Conservation (phyloP, 2,329 filamentous ascomycete genomes). For the Calonectria ilicicola region DNA sequence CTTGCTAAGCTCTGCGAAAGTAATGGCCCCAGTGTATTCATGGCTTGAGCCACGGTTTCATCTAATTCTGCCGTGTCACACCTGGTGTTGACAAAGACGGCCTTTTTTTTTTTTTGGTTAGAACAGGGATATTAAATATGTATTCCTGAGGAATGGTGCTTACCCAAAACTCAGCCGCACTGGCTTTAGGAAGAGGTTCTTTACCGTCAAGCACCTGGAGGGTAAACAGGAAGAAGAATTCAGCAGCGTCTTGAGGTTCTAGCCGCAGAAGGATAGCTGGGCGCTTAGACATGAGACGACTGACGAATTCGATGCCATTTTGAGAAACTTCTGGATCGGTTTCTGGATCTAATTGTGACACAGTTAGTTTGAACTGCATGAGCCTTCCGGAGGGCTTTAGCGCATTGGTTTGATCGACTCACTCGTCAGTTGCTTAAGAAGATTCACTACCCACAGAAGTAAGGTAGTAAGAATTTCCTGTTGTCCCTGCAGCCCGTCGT, state of each 20-base stretch:
- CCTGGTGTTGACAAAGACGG: constrained; percentile 64
- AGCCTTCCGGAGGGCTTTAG: neutral
- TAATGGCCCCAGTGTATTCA: constrained; percentile 70
- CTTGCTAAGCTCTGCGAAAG: constrained; percentile 70
- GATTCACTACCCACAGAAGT: constrained; percentile 70
- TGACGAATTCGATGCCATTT: constrained; percentile 78
- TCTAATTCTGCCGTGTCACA: constrained; percentile 56
- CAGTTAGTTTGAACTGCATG: neutral
- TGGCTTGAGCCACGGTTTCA: constrained; percentile 59
- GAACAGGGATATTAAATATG: neutral
- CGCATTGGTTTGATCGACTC: constrained; percentile 35
- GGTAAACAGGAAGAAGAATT: constrained; percentile 78
- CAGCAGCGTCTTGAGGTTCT: constrained; percentile 67
- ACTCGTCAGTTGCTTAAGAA: constrained; percentile 74
- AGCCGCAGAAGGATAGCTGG: constrained; percentile 70
- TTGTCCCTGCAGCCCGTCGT: constrained; percentile 56
- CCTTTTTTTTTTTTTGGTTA: constrained; percentile 50
- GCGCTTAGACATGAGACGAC: constrained; percentile 71
- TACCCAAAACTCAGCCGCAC: constrained; percentile 83
- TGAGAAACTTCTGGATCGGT: constrained; percentile 80
- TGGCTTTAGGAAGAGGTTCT: constrained; percentile 81
- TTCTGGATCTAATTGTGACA: constrained; percentile 66
- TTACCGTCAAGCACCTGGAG: constrained; percentile 76
- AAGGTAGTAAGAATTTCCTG: constrained; percentile 63
- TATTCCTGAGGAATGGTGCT: constrained; percentile 28